Evolutionary conservation across 495 filamentous ascomycete species (phyloP), one percentile per base, ranked within the genome.

Genomic region (Xylaria grammica): DNA sequence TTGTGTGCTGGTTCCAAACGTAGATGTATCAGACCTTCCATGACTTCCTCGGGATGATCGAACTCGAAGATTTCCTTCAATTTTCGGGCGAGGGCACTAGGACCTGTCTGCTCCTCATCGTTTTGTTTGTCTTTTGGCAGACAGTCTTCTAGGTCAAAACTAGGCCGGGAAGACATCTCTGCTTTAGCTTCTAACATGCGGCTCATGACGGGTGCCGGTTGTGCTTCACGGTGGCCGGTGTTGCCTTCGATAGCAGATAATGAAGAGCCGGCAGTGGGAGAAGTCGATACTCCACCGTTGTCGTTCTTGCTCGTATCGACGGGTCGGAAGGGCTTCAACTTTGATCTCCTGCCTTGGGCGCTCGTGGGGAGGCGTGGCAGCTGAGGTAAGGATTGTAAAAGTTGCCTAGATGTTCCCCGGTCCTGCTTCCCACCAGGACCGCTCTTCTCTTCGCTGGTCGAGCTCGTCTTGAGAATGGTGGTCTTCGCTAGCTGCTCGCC

Each of bases 41-140:
- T 86, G 7, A 98, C 91, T 57, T 94, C 90, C 73, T 99, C 95
- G 0, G 91, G 82, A 20, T 81, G 80, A 34, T 93, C 86, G 66
- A 97, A 96, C 36, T 86, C 86, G 74, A 99, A 99, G 65, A 99
- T 97, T 54, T 97, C 88, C 80, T 86, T 92, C 26, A 99, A 73
- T 58, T 88, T 84, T 50, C 83, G 84, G 9, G 89, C 88, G 20
- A 98, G 84, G 58, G 74, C 62, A 50, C 74, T 82, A 42, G 81
- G 72, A 0, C 78, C 74, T 22, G 65, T 65, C 52, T 75, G 77
- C n/a, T 74, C 76, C 13, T 55, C 69, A 19, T 75, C 76, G 52
- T 60, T 69, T 58, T 75, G 74, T 46, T 69, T 73, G 48, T 72
- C 79, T 34, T 68, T 72, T 1, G 80, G 74, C 30, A 73, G 40